Conservation (phyloP, 2,329 filamentous ascomycete species). For the Microdochium trichocladiopsis region DNA sequence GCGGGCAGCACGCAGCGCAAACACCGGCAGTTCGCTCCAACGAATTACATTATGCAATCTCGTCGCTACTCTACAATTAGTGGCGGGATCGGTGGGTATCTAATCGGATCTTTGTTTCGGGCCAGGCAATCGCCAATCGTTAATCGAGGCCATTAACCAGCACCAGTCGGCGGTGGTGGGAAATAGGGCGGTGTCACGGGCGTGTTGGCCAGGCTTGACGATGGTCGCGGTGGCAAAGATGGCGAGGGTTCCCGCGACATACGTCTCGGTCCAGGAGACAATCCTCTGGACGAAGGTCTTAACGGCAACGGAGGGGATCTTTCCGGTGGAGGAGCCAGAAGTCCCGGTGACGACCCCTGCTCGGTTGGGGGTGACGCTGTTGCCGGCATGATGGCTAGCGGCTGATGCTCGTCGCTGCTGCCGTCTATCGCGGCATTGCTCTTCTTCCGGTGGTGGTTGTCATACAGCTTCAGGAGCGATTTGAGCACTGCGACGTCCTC, state of each 20-base stretch:
- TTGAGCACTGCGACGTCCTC: conserved; percentile 14
- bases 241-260: not conserved
- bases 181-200: not conserved
- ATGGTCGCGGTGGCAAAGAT: not conserved
- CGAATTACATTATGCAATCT: too few species aligned
- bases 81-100: too few species aligned
- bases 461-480: conserved; percentile 6
- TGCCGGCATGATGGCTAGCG: not conserved
- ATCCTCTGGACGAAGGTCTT: not conserved
- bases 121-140: too few species aligned
- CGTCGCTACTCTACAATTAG: too few species aligned
- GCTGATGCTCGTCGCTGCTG: not conserved
- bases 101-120: too few species aligned
- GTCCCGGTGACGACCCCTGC: not conserved
- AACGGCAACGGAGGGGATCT: not conserved
- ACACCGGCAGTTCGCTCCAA: too few species aligned
- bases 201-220: not conserved
- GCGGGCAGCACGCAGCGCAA: too few species aligned
- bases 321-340: not conserved
- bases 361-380: not conserved
- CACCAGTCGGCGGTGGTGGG: not conserved
- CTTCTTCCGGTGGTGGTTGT: conserved; percentile 1
- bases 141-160: not conserved
- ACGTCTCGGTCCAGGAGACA: too few species aligned
- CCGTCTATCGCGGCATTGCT: not conserved